Evolutionary conservation across 352 stramenopile genomes (phyloP).

Genomic region (Peronospora belbahrii): DNA sequence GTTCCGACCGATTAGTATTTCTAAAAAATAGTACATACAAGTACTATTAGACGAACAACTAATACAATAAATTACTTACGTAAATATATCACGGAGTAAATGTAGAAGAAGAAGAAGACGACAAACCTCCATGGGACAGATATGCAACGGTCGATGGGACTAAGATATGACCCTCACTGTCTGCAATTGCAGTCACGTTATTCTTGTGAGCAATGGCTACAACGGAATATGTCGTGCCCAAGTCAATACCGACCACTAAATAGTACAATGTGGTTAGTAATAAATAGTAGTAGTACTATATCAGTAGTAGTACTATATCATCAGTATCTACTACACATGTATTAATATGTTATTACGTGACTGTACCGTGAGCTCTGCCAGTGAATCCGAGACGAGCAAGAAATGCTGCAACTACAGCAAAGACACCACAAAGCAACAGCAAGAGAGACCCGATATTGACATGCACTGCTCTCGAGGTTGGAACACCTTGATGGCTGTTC

Average conservation of each 20-base stretch:
- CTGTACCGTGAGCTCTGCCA: constrained; percentile 43
- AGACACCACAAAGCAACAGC: constrained; percentile 30
- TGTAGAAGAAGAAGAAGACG: too few species aligned
- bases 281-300: not conserved
- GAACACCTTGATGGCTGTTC: not conserved
- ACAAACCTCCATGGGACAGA: constrained; percentile 36
- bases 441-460: constrained; percentile 32
- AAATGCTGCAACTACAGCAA: constrained; percentile 38
- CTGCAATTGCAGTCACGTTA: constrained; percentile 53
- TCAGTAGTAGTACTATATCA: not conserved
- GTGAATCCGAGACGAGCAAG: constrained; percentile 52
- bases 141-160: constrained; percentile 65
- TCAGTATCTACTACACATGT: too few species aligned
- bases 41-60: too few species aligned
- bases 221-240: constrained; percentile 74
- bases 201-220: constrained; percentile 61
- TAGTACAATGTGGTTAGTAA: not conserved
- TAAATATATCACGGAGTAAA: too few species aligned
- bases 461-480: not conserved
- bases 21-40: constrained; percentile 6
- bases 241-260: constrained; percentile 60
- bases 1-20: constrained; percentile 36
- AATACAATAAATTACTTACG: too few species aligned
- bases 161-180: constrained; percentile 38
- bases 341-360: not conserved